phyloP scores from a whole-genome alignment of 2,329 filamentous ascomycete genomes.

The Exophiala bonariae region DNA sequence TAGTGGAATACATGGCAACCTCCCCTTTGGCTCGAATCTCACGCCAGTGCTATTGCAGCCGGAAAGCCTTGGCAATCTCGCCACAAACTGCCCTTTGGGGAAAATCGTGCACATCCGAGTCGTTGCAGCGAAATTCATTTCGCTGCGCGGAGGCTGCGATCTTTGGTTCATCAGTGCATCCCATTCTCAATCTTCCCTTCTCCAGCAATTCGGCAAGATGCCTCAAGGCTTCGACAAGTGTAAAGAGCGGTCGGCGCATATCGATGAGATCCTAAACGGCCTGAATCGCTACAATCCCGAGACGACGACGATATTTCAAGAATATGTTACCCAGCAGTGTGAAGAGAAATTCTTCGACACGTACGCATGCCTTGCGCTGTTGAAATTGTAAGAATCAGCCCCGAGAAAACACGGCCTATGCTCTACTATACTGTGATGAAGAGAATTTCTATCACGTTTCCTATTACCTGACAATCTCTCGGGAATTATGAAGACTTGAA shows the following conservation, averaged over 20 bases:
- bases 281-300: slow-evolving; percentile 99
- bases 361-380: slow-evolving; percentile 91
- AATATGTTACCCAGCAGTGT: slow-evolving; percentile 92
- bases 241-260: slow-evolving; percentile 87
- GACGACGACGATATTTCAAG: slow-evolving; percentile 88
- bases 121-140: slow-evolving; percentile 14
- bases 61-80: slow-evolving; percentile 4
- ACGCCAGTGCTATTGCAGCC: too few species aligned
- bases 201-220: slow-evolving; percentile 19
- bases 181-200: not conserved
- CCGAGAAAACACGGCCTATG: too few species aligned
- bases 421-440: too few species aligned
- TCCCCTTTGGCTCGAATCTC: too few species aligned
- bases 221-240: slow-evolving; percentile 73
- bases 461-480: slow-evolving; percentile 83
- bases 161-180: not conserved
- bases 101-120: not conserved
- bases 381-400: slow-evolving; percentile 77
- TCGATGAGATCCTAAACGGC: slow-evolving; percentile 91
- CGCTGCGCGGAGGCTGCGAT: not conserved
- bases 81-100: slow-evolving; percentile 6
- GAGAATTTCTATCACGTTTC: slow-evolving; percentile 76
- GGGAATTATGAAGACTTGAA: slow-evolving; percentile 64
- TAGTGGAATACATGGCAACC: too few species aligned
- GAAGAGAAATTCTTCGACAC: slow-evolving; percentile 91